Evolutionary conservation across 1,284 basidiomycete species (phyloP), one percentile per base, ranked within the genome.

Genomic region (Ganoderma lucidum): DNA sequence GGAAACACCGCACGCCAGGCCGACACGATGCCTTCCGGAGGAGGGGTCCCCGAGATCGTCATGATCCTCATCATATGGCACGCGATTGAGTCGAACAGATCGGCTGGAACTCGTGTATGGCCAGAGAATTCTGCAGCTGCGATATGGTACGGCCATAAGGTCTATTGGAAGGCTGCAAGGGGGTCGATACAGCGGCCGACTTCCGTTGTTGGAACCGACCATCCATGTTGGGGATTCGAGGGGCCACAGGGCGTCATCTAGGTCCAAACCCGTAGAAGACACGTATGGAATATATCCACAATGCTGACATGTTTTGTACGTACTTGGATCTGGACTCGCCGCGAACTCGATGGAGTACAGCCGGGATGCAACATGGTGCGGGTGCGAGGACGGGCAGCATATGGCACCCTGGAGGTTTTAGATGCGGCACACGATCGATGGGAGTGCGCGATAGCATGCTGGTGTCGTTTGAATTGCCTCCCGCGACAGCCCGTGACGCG

Each of bases 401-500:
- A 66, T 69, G 70, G 67, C 70, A 64, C 59, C 55, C 45, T 70
- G 70, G 70, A 67, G 60, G 64, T 63, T 69, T 65, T 71, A 66
- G 70, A 70, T 64, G 72, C 61, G 32, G 51, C 37, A 62, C n/a
- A 51, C 37, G 37, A 71, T 71, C 66, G 66, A 70, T 73, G 67
- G 44, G 66, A 64, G 59, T 45, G 69, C 51, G 56, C 32, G n/a
- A 44, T 60, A 66, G 70, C 42, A 59, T 65, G 41, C 55, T 64
- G 30, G 23, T 60, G 58, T 68, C 66, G 51, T 64, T 68, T 65
- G 63, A 64, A 66, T 63, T 63, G 62, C 39, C 62, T 70, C 70
- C 70, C 70, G 72, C 70, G 70, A 66, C 39, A 63, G 66, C 70
- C 70, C 72, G 72, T 68, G 70, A 66, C 58, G 70, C 66, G 70